Base-by-base conservation (phyloP, 371 early-diverging fungal genomes). In the Lichtheimia hyalospora region DNA sequence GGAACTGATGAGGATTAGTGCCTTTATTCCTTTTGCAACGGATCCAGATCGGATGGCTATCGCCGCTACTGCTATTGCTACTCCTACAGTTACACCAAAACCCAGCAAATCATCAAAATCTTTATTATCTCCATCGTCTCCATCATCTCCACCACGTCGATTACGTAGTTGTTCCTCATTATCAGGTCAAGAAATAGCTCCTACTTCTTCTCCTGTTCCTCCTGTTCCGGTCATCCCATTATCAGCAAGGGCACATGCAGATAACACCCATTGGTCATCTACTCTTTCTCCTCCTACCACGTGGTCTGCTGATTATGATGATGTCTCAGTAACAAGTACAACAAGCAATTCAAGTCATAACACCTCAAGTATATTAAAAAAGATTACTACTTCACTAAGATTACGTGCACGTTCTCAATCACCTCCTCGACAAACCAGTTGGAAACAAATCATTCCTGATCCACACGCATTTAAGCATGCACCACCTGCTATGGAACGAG, bases 21-120 rank as follows among this genome's bases (percentile, higher is more conserved):
- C 77, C 10, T 77, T 77, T 56, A 69, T 77, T 48, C 70, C 74
- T 3, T 75, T 75, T 58, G 75, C 66, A 2, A 71, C 70, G 0
- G 70, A 71, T 58, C 69, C 66, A 15, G 49, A 49, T 18, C 48
- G 75, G n/a, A 28, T 58, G 16, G 44, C 49, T 15, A 2, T 46
- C 5, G 54, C 52, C 15, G 21, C 46, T 18, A 16, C 61, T 34
- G 50, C 21, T 51, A 6, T 34, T 16, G 23, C 34, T 12, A n/a
- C 50, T 20, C 34, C 34, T 34, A 34, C 34, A 8, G 10, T 34
- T 10, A 41, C 23, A 5, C 41, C 40, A 39, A 52, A 51, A 50
- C 21, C 60, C 40, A 48, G 41, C 34, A 42, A 27, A 51, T 23
- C 48, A 40, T 21, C n/a, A 15, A 46, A 46, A 46, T 21, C n/a